phyloP scores from a whole-genome alignment of 2,329 filamentous ascomycete species.

The Chaetothyriales sp. region DNA sequence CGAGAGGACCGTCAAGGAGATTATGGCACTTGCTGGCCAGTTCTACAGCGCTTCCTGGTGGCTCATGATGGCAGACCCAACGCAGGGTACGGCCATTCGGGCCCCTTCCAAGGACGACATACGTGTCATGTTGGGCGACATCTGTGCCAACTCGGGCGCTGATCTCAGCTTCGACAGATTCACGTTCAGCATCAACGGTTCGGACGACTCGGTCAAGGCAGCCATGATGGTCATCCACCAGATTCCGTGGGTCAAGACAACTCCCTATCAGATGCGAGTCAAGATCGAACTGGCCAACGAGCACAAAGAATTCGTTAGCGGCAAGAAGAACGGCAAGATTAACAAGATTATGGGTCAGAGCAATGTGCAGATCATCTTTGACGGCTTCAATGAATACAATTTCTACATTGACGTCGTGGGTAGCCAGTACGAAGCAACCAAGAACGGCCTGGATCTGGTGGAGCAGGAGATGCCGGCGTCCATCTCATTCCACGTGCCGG shows the following conservation, averaged over 20 bases:
- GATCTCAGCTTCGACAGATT: slow-evolving; percentile 90
- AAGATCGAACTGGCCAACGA: slow-evolving; percentile 98
- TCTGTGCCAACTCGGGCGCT: slow-evolving; percentile 89
- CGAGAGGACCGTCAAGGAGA: slow-evolving; percentile 83
- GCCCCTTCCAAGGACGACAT: slow-evolving; percentile 54
- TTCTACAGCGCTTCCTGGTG: slow-evolving; percentile 98
- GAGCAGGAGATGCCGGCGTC: slow-evolving; percentile 99
- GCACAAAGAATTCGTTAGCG: slow-evolving; percentile 98
- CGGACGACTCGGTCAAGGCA: slow-evolving; percentile 88
- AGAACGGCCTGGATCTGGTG: slow-evolving; percentile 78
- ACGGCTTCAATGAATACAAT: slow-evolving; percentile 98
- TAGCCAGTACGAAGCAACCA: slow-evolving; percentile 81
- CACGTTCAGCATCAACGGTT: slow-evolving; percentile 85
- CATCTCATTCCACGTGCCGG: slow-evolving; percentile 96
- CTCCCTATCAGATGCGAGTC: slow-evolving; percentile 84
- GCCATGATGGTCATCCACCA: slow-evolving; percentile 90
- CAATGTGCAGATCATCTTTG: slow-evolving; percentile 97
- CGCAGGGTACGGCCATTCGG: slow-evolving; percentile 41
- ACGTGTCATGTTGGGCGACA: slow-evolving; percentile 80
- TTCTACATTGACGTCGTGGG: slow-evolving; percentile 98
- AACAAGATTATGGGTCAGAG: slow-evolving; percentile 99
- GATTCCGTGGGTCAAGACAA: slow-evolving; percentile 72
- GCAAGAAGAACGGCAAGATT: slow-evolving; percentile 99
- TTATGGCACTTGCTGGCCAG: slow-evolving; percentile 90
- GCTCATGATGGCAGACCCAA: slow-evolving; percentile 61